Evolutionary conservation across 1,139 yeast species (phyloP).

Genomic region (Diutina catenulata): DNA sequence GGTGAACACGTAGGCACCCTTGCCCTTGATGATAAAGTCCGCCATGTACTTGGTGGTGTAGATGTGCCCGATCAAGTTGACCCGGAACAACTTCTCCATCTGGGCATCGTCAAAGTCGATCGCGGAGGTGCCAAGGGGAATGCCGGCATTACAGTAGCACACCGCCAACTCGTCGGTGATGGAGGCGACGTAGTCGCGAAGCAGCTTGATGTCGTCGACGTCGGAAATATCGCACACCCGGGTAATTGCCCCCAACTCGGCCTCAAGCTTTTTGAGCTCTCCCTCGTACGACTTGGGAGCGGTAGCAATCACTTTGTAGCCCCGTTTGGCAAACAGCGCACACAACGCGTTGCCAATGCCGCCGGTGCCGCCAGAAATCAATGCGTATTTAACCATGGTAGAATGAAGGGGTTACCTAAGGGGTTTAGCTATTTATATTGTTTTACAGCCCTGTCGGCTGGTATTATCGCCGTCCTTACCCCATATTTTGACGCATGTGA

Average conservation of each 20-base stretch:
- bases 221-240: slow-evolving; percentile 22
- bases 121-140: slow-evolving; percentile 17
- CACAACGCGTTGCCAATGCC: slow-evolving; percentile 2
- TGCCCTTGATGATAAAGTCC: slow-evolving; percentile 20
- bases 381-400: too few relatives aligned
- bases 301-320: not conserved
- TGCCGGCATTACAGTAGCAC: slow-evolving; percentile 6
- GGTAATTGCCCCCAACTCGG: slow-evolving; percentile 19
- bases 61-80: slow-evolving; percentile 28
- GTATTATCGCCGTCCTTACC: too few relatives aligned
- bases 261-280: slow-evolving; percentile 18
- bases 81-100: slow-evolving; percentile 16
- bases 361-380: slow-evolving; percentile 1
- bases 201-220: slow-evolving; percentile 17
- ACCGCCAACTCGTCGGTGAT: slow-evolving; percentile 7
- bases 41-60: slow-evolving; percentile 22
- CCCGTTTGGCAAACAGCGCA: not conserved
- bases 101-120: slow-evolving; percentile 19
- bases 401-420: too few relatives aligned
- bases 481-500: too few relatives aligned
- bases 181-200: slow-evolving; percentile 13
- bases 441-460: too few relatives aligned
- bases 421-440: too few relatives aligned
- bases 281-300: slow-evolving; percentile 8
- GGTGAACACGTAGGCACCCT: slow-evolving; percentile 26